Conservation (phyloP, 768 basidiomycete species). For the Tulasnella sp. region DNA sequence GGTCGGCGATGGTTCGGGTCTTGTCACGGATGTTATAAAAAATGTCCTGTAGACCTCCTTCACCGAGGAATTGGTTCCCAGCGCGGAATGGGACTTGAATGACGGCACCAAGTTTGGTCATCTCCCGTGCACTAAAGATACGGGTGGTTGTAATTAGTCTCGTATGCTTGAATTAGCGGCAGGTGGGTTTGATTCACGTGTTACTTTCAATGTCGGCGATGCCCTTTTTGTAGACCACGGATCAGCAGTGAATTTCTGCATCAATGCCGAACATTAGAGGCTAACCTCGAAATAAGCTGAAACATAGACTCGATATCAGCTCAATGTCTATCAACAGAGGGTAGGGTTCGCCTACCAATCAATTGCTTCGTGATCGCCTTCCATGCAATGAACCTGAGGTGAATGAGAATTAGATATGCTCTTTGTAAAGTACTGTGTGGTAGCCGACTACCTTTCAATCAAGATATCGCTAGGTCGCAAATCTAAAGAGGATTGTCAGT, state of each 20-base stretch:
- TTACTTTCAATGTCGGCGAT: constrained; percentile 90
- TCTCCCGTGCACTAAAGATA: constrained; percentile 53
- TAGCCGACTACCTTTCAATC: constrained; percentile 51
- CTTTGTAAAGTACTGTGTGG: not conserved
- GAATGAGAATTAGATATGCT: not conserved
- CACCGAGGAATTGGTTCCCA: constrained; percentile 97
- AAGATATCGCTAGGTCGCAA: constrained; percentile 89
- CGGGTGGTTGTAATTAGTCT: not conserved
- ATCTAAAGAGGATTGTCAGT: constrained; percentile 32
- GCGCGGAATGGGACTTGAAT: constrained; percentile 95
- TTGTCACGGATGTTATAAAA: constrained; percentile 91
- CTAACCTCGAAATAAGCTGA: constrained; percentile 11
- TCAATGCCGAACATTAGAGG: not conserved
- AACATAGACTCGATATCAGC: no score
- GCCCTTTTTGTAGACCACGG: constrained; percentile 28
- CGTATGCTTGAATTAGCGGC: not conserved
- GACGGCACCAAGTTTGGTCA: constrained; percentile 86
- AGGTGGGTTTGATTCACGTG: constrained; percentile 29
- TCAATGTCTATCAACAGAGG: not conserved
- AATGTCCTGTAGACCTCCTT: constrained; percentile 90
- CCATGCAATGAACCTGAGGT: constrained; percentile 67
- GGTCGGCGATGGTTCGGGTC: constrained; percentile 85
- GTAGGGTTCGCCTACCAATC: constrained; percentile 35
- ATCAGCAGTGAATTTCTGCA: not conserved
- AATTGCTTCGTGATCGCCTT: constrained; percentile 95